Evolutionary conservation across 768 basidiomycete species (phyloP), one percentile per base, ranked within the genome.

Genomic region (Psilocybe subaeruginosa): DNA sequence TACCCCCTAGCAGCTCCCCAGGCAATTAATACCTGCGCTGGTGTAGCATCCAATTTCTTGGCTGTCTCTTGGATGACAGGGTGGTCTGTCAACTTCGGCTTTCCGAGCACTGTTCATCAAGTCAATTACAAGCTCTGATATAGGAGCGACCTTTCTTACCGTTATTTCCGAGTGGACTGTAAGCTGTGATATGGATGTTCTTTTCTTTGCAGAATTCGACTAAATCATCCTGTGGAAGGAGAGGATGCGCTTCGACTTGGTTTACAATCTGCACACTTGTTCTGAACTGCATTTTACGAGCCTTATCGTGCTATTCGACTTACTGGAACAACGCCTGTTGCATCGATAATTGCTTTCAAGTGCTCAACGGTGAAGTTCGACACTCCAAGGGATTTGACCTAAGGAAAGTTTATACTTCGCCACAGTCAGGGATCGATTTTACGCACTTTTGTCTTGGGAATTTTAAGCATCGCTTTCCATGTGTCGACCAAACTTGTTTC

Each of bases 161-260:
- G 76, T 92, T 93, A 78, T 93, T 90, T 47, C 93, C 93, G 2
- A 95, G 85, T 5, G 92, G 92, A 65, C 83, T 85, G 69, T 85
- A 85, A 0, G 82, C 83, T 6, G 82, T 83, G 31, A 95, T 73
- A 64, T 90, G 86, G 69, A 93, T 92, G 54, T 81, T 82, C 69
- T 90, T 84, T 62, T 81, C 75, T 67, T 87, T 84, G 78, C 87
- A 88, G 77, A 84, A 93, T 41, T 77, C 82, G 55, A 88, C 80
- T 56, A 93, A 83, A 12, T 91, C 87, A 53, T 88, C 84, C 69
- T 95, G 92, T 8, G 83, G 89, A 59, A 92, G 82, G 54, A 87
- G 81, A 12, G 93, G 92, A 80, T 95, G 94, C 19, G 87, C 85
- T 73, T 94, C 92, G 65, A 95, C 77, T 76, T 96, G 93, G 76